Evolutionary conservation across 768 basidiomycete species (phyloP).

Genomic region (Psilocybe cubensis): DNA sequence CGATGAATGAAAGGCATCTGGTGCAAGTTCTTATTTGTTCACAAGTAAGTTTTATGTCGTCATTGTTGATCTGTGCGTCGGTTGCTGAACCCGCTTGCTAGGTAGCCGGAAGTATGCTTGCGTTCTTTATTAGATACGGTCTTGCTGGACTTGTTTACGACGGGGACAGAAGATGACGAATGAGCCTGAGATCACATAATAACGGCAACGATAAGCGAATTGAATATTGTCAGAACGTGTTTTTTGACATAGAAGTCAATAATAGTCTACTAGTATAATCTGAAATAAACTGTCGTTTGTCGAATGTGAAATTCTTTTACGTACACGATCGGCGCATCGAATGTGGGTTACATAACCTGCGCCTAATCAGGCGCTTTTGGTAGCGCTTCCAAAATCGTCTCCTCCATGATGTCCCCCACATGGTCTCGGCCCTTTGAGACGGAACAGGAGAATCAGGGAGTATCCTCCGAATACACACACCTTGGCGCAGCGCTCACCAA

Average conservation of each 20-base stretch:
- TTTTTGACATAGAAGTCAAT: not conserved
- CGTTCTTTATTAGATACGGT: slow-evolving; percentile 89
- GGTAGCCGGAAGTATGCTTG: slow-evolving; percentile 76
- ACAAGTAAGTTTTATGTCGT: slow-evolving; percentile 54
- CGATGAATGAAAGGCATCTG: slow-evolving; percentile 83
- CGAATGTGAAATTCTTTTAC: not conserved
- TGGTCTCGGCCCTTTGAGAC: not conserved
- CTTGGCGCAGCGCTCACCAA: not conserved
- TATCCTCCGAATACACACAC: not conserved
- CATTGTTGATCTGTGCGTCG: slow-evolving; percentile 10
- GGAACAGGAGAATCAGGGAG: not conserved
- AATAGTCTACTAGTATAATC: no score
- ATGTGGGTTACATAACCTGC: no score
- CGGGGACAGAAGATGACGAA: slow-evolving; percentile 74
- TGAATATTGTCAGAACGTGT: not conserved
- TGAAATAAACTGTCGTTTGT: not conserved
- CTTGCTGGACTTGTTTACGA: slow-evolving; percentile 90
- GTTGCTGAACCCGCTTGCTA: slow-evolving; percentile 28
- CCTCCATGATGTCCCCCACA: not conserved
- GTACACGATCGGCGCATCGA: not conserved
- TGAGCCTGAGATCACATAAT: not conserved
- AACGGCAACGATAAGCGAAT: not conserved
- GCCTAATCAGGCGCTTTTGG: not conserved
- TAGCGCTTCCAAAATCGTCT: not conserved
- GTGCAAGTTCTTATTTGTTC: slow-evolving; percentile 72